Evolutionary conservation across 371 early-diverging fungal genomes (phyloP), one percentile per base, ranked within the genome.

Genomic region (Mucor irregularis): DNA sequence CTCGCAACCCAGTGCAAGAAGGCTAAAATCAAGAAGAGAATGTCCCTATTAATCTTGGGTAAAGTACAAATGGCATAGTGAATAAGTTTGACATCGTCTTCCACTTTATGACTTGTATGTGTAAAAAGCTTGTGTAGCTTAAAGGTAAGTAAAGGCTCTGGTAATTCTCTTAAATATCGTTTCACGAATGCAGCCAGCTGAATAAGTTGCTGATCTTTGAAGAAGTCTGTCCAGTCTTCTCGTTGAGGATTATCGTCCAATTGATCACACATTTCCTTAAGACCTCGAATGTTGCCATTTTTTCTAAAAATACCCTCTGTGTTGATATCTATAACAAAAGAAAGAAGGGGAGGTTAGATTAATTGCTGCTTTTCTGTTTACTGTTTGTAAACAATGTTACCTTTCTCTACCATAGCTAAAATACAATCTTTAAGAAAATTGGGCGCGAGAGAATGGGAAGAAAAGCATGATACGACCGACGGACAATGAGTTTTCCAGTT

Each of bases 281-380:
- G 76, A 25, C 89, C 72, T 37, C 91, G 80, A 55, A 98, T 95
- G 65, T 98, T 97, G 14, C 98, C 98, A 62, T 94, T 98, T 68
- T 96, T 97, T 52, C 98, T 83, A 81, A 98, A 98, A 6, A 97
- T 88, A 6, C 98, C 98, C 73, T 97, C 97, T 7, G 89, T 84
- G 0, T 80, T 67, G 73, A 98, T 77, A 66, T 95, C 92, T 89
- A 64, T 25, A 25, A 6, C 7, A 28, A 13, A n/a, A n/a, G n/a
- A n/a, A n/a, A n/a, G n/a, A n/a, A 38, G 39, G 8, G n/a, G 4
- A 5, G 4, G 6, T 17, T 19, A 17, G 6, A 38, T n/a, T 5
- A 17, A 38, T 19, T 38, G 14, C 5, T 14, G 7, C 19, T n/a
- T n/a, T 38, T n/a, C 6, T n/a, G n/a, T 26, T 21, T 52, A 30